Base-by-base conservation (phyloP, 2,329 filamentous ascomycete genomes). In the Metarhizium brunneum region DNA sequence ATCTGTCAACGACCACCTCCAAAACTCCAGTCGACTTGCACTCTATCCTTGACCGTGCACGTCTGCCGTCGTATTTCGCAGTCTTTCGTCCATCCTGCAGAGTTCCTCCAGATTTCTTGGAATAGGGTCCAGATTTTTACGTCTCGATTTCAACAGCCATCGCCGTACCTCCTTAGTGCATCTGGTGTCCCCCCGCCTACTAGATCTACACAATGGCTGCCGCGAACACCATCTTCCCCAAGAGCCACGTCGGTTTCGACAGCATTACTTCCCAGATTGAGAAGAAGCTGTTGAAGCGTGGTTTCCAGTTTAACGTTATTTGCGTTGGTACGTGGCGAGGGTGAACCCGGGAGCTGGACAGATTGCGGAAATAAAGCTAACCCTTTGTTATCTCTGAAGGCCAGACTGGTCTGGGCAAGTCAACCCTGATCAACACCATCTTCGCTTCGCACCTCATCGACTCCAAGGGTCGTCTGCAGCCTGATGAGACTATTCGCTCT, bases 251-350 rank as follows among this genome's bases (percentile, higher is more conserved):
- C 75, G 94, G 94, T 84, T 99, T 99, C 81, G 94, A 99, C 81
- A 96, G 91, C 81, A 99, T 99, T 82, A 99, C 94, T 67, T 91
- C 87, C 65, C 94, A 99, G 82, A 99, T 99, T 68, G 94, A 99
- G 86, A 88, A 90, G 80, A 99, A 99, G 87, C 87, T 97, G 72
- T 76, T 99, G 79, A 99, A 99, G 84, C 91, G 94, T 77, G 94
- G 94, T 68, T 99, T 99, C 77, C 94, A 99, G 77, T 99, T 99
- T 85, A 99, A 99, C 74, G 88, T 97, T 71, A 97, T 97, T 76
- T 96, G 92, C 74, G 94, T 97, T 73, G 94, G 94, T 97, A 82
- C 73, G 92, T 86, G 43, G 50, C 55, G 53, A 38, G 50, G 59
- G 47, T 47, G 54, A 43, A 52, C 55, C 54, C 29, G 29, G 54